Conservation (phyloP, 169 alveolate genomes). For the Eimeria sp. region DNA sequence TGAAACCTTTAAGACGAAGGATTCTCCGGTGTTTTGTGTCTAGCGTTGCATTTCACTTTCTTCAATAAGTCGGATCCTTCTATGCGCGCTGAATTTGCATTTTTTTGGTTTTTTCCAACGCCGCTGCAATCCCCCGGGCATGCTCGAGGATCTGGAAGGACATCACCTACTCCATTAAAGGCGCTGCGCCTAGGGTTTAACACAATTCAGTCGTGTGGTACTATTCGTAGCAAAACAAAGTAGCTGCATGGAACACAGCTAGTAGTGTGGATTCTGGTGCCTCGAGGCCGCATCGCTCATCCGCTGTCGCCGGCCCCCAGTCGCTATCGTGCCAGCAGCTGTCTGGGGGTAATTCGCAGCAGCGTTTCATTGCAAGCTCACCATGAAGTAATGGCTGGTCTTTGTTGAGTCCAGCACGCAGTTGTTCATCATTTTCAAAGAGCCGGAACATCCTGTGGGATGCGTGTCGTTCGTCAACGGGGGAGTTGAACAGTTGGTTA, state of each 20-base stretch:
- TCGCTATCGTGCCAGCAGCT: constrained; percentile 29
- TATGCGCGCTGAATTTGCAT: neutral
- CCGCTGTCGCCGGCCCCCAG: constrained; percentile 27
- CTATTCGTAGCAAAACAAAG: neutral
- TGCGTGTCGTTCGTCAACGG: neutral
- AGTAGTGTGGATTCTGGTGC: constrained; percentile 11
- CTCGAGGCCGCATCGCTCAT: constrained; percentile 47
- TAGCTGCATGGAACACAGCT: constrained; percentile 17
- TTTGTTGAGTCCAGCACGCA: neutral
- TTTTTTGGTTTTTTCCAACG: neutral
- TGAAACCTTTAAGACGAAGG: neutral
- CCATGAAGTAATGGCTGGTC: neutral
- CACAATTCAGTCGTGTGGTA: neutral
- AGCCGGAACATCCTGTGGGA: neutral
- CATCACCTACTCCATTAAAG: neutral
- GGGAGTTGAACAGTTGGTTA: neutral
- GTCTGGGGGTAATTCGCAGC: constrained; percentile 18
- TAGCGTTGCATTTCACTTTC: neutral
- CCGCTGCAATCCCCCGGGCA: neutral
- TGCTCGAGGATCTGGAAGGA: constrained; percentile 54
- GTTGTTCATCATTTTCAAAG: neutral
- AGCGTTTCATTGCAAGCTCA: neutral
- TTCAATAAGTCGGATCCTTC: neutral
- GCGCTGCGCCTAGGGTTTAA: constrained; percentile 2
- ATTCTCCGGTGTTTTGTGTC: constrained; percentile 32